Base-by-base conservation (phyloP, 1,284 basidiomycete species). In the Puccinia brachypodii region DNA sequence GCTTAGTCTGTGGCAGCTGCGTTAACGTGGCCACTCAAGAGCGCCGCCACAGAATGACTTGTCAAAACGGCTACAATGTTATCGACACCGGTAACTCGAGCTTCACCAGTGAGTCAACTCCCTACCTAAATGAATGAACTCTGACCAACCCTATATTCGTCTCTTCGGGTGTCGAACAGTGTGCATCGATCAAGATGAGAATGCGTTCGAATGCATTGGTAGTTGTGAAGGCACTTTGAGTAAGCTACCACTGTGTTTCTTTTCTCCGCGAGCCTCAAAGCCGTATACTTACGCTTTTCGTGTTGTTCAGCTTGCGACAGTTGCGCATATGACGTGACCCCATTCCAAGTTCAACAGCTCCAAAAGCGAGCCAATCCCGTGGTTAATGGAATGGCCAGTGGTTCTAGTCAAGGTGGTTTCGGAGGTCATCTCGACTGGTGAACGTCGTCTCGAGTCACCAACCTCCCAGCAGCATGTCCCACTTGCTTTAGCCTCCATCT, bases 361-460 rank as follows among this genome's bases (percentile, higher is more conserved):
- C 68, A 47, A 71, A 71, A 71, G 16, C 33, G 68, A 71, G 68
- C 68, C 68, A 71, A 71, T 71, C 40, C 68, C 22, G 31, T 71
- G 42, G 36, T 71, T 3, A 64, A 64, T 64, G 62, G 62, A 31
- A 71, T 71, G 68, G n/a, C n/a, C 7, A n/a, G 1, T 11, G 68
- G 68, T 42, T 9, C 66, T 9, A 13, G 31, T 71, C n/a, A n/a
- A 14, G 9, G 16, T 47, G 68, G 68, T 19, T 16, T 16, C 42
- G 16, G 36, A 40, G 33, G 36, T 8, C n/a, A n/a, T n/a, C 40
- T 71, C 16, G 68, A 71, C 6, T 71, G 68, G 68, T 71, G 62
- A 71, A 71, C 44, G 44, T 44, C 13, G n/a, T 47, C n/a, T 50
- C 47, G 66, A 42, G 40, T 25, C 68, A 71, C 22, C 44, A 3